Evolutionary conservation across 2,329 filamentous ascomycete genomes (phyloP).

Genomic region (Coleophoma eucalyptorum): DNA sequence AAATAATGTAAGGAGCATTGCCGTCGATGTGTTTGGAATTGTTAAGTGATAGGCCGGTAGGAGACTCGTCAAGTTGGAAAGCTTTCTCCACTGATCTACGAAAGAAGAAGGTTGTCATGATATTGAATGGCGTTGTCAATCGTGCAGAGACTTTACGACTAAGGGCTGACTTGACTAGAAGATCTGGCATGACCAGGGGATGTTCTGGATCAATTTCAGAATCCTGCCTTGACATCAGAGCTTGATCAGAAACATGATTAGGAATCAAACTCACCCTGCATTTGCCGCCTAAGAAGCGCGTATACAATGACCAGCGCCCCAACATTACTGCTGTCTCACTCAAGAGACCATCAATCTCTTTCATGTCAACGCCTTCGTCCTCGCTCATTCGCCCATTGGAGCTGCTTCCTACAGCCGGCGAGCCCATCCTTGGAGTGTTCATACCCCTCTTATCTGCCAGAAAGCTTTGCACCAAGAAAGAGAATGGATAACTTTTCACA

Average conservation of each 20-base stretch:
- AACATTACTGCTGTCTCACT: constrained; percentile 92
- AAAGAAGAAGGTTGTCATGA: constrained; percentile 95
- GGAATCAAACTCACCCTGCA: constrained; percentile 59
- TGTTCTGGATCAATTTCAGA: constrained; percentile 46
- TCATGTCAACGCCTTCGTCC: constrained; percentile 95
- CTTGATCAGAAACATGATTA: no score
- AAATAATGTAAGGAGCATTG: constrained; percentile 87
- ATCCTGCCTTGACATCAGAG: constrained; percentile 35
- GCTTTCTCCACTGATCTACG: constrained; percentile 94
- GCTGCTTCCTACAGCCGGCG: constrained; percentile 61
- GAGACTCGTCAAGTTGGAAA: constrained; percentile 92
- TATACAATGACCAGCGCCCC: constrained; percentile 88
- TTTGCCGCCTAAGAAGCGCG: constrained; percentile 82
- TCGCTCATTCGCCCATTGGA: constrained; percentile 63
- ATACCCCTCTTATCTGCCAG: constrained; percentile 63
- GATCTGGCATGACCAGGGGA: constrained; percentile 63
- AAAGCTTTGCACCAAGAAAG: constrained; percentile 94
- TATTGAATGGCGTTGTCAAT: constrained; percentile 78
- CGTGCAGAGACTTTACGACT: constrained; percentile 72
- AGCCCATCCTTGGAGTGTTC: constrained; percentile 67
- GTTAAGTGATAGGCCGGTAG: constrained; percentile 73
- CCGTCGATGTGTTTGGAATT: constrained; percentile 67
- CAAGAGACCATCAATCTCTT: constrained; percentile 83
- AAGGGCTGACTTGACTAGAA: constrained; percentile 76
- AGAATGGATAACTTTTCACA: constrained; percentile 96